Evolutionary conservation across 2,329 filamentous ascomycete species (phyloP).

Genomic region (Chaetomiaceae sp.): DNA sequence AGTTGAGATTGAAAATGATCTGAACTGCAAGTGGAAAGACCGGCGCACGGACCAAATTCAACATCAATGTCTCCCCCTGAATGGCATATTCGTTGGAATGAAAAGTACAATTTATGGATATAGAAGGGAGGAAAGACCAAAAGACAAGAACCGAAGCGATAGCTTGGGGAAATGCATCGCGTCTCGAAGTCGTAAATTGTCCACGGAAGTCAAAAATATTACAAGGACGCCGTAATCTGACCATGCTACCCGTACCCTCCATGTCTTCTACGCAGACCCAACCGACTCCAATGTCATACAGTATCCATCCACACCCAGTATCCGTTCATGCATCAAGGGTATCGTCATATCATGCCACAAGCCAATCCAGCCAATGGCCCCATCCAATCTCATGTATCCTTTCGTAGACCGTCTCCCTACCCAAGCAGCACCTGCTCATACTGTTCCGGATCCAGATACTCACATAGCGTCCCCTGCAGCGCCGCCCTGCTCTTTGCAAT

Average conservation of each 20-base stretch:
- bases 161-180: no score
- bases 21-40: neutral
- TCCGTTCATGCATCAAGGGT: slow-evolving; percentile 8
- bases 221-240: no score
- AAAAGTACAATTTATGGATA: no score
- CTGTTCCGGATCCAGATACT: slow-evolving; percentile 41
- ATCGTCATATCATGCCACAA: slow-evolving; percentile 15
- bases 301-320: neutral
- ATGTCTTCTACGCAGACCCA: no score
- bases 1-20: neutral
- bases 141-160: no score
- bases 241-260: no score
- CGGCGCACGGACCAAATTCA: neutral
- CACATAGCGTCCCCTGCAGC: slow-evolving; percentile 45
- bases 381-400: neutral
- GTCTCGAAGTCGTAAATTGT: no score
- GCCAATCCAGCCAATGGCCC: neutral
- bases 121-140: neutral
- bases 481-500: slow-evolving; percentile 46
- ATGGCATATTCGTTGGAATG: neutral
- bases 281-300: neutral
- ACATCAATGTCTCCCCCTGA: neutral
- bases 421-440: slow-evolving; percentile 45
- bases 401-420: neutral
- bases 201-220: no score